Base-by-base conservation (phyloP, 306 rosid species). In the Prinsepia uniflora region DNA sequence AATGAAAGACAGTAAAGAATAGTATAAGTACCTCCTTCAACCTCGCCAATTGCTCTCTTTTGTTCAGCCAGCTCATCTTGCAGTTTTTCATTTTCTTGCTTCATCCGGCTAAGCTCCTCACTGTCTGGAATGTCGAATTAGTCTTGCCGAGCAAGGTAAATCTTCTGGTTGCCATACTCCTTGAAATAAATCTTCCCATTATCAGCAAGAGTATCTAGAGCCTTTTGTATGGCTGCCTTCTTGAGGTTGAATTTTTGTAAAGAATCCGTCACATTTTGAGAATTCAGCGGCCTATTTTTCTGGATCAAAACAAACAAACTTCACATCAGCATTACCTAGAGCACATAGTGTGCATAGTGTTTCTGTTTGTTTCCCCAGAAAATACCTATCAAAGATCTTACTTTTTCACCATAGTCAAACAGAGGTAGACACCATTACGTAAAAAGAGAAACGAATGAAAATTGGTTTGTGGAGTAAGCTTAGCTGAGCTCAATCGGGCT, bases 81-180 rank as follows among this genome's bases (percentile, higher is more conserved):
- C 80, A 86, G 79, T 41, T 76, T 79, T 63, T 85, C 77, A 73
- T 84, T 91, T 13, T 82, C 85, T 44, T 94, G 92, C 86, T 89
- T 94, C 99, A 91, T 89, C 80, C 84, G 82, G 81, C 61, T 83
- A 53, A 94, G 96, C 84, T 89, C 99, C 43, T 94, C 96, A 24
- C 54, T 81, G 63, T 84, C 85, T 2, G 90, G 97, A 77, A 94
- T 86, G 20, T 84, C 74, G 46, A 94, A 89, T 56, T 84, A 92
- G 80, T 94, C 97, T 79, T 94, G 97, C 53, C 91, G 86, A 52
- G 97, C 92, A 13, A 94, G 49, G 74, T 94, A 94, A 70, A 94
- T 84, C 89, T 89, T 94, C 91, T 94, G 99, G 84, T 94, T 94
- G 12, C 99, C 99, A 64, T 89, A 89, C 81, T 94, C 99, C 85